These are phyloP conservation scores for Kuraishia piskuri DNA, from an alignment of 805 yeast species.

Conservation along the genomic window DNA sequence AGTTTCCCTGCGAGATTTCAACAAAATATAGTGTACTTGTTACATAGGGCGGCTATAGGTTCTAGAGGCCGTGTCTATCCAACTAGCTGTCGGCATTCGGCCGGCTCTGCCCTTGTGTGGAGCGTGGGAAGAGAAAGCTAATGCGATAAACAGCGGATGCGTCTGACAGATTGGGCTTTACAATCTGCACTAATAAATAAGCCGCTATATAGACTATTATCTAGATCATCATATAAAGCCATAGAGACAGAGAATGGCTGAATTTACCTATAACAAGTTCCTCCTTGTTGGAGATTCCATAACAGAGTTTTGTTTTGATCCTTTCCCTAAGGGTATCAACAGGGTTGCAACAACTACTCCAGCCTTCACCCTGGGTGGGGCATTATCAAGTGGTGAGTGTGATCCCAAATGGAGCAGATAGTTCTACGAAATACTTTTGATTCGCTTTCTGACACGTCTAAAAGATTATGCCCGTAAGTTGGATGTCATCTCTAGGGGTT, in stretches of 20 bases:
- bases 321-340: slow-evolving; percentile 2
- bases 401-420: not conserved
- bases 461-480: slow-evolving; percentile 44
- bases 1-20: too few relatives aligned
- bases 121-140: too few relatives aligned
- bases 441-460: not conserved
- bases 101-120: too few relatives aligned
- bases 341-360: slow-evolving; percentile 12
- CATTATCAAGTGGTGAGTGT: slow-evolving; percentile 14
- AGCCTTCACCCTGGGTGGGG: slow-evolving; percentile 22
- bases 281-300: slow-evolving; percentile 27
- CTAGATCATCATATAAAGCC: not conserved
- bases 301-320: slow-evolving; percentile 22
- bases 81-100: too few relatives aligned
- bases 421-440: not conserved
- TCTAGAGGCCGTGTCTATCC: too few relatives aligned
- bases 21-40: too few relatives aligned
- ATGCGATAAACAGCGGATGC: too few relatives aligned
- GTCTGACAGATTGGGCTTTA: too few relatives aligned
- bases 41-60: too few relatives aligned
- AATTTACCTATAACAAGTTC: slow-evolving; percentile 9
- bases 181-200: too few relatives aligned
- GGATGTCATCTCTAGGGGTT: slow-evolving; percentile 71
- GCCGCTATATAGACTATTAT: too few relatives aligned
- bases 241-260: slow-evolving; percentile 8